Base-by-base conservation (phyloP, 139 green algal species). In the Chlorella vulgaris region DNA sequence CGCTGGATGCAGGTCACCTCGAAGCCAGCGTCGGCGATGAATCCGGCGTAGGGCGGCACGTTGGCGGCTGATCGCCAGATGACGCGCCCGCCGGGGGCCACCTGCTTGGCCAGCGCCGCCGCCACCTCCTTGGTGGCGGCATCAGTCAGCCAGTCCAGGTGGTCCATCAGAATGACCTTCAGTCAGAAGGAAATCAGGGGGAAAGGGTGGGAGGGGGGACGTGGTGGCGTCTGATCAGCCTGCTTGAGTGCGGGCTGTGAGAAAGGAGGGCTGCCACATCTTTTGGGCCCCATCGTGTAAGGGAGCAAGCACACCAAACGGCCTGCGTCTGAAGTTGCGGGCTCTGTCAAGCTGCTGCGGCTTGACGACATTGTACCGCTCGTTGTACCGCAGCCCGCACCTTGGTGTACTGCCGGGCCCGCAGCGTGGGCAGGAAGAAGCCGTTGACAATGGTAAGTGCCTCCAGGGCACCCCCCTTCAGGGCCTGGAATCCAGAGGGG, bases 151-250 rank as follows among this genome's bases (percentile, higher is more conserved):
- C 96, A 99, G 90, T 99, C 96, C 55, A 98, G 87, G 82, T 99
- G 96, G 90, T 99, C 96, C 96, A 99, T 99, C 66, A 99, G 86
- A 81, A 99, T 98, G 61, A 98, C 96, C 93, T 97, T 87, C 58
- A 29, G 31, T 43, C 35, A n/a, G 60, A 3, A n/a, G 21, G 28
- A 33, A n/a, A 4, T 3, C 60, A 67, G 60, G 26, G 5, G n/a
- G n/a, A n/a, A n/a, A 28, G 61, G 28, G 24, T 31, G 29, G 28
- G 47, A 24, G 80, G 22, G 15, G 15, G 58, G 58, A 21, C 7
- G 58, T 13, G 58, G 58, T 13, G 58, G 58, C 15, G 18, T 67
- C 21, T 33, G 58, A 29, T 67, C 26, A n/a, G n/a, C n/a, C n/a
- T n/a, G n/a, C n/a, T n/a, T n/a, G n/a, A n/a, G n/a, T n/a, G n/a